These are phyloP conservation scores for Russula abietina DNA, from an alignment of 768 basidiomycete genomes.

Conservation along the genomic window DNA sequence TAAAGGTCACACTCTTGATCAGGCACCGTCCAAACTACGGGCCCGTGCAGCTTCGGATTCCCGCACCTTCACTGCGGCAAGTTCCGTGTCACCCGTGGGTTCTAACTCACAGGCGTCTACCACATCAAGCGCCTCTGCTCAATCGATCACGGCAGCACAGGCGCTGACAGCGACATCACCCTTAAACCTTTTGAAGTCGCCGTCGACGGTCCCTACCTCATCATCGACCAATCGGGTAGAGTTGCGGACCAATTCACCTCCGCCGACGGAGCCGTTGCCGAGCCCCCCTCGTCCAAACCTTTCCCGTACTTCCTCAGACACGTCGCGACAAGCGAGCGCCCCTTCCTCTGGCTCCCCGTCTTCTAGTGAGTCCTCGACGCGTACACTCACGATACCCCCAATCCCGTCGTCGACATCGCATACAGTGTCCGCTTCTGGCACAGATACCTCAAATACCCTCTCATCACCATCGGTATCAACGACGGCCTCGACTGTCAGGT, in stretches of 20 bases:
- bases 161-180: conserved; percentile 10
- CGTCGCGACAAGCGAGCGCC: conserved; percentile 2
- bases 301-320: conserved; percentile 12
- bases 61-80: conserved; percentile 7
- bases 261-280: conserved; percentile 12
- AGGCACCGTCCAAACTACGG: conserved; percentile 14
- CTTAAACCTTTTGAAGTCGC: conserved; percentile 21
- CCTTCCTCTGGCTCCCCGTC: conserved; percentile 14
- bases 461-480: neutral
- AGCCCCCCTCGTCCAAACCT: conserved; percentile 8
- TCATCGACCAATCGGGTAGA: conserved; percentile 7
- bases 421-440: neutral
- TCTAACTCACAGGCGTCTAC: conserved; percentile 10
- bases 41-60: conserved; percentile 24
- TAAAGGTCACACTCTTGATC: neutral
- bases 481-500: neutral
- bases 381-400: conserved; percentile 10
- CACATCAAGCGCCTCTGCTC: neutral
- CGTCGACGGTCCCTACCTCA: conserved; percentile 9
- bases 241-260: neutral
- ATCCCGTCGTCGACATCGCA: conserved; percentile 8
- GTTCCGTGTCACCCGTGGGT: conserved; percentile 2
- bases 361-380: conserved; percentile 19
- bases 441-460: neutral
- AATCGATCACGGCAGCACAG: conserved; percentile 12